Base-by-base conservation (phyloP, 163 green algal species). In the Scenedesmus sp. region DNA sequence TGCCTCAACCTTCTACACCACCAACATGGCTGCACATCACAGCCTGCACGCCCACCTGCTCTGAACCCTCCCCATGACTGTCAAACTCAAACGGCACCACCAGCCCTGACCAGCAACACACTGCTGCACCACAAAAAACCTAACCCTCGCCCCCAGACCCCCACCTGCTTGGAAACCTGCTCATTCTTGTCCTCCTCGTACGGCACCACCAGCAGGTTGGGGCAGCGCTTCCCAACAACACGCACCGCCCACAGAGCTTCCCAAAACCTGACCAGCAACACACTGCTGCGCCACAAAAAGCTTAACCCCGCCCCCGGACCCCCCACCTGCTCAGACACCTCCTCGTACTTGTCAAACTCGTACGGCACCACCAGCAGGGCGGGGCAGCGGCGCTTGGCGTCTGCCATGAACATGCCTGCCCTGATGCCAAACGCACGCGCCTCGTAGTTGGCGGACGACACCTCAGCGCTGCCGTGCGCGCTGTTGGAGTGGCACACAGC, bases 61-160 rank as follows among this genome's bases (percentile, higher is more conserved):
- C 96, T 35, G 93, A 97, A 26, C 96, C 93, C 24, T 91, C 89
- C 78, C 97, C 85, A 92, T 99, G 99, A 53, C 93, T 90, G 3
- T 98, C 97, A 94, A 99, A 99, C 72, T 98, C 90, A 93, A 99
- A 99, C 1, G 97, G 97, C 92, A 99, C 94, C 37, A 98, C 94
- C 35, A 99, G 89, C 37, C n/a, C n/a, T n/a, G n/a, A n/a, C n/a
- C n/a, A n/a, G n/a, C n/a, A n/a, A n/a, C n/a, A n/a, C n/a, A n/a
- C n/a, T n/a, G n/a, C n/a, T n/a, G n/a, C n/a, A n/a, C n/a, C n/a
- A n/a, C n/a, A n/a, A n/a, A n/a, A n/a, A n/a, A n/a, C n/a, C n/a
- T n/a, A n/a, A n/a, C n/a, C n/a, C n/a, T n/a, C n/a, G n/a, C n/a
- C n/a, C n/a, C n/a, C n/a, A n/a, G n/a, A n/a, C n/a, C n/a, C n/a